Base-by-base conservation (phyloP, 805 yeast species). In the Candida nitratophila region DNA sequence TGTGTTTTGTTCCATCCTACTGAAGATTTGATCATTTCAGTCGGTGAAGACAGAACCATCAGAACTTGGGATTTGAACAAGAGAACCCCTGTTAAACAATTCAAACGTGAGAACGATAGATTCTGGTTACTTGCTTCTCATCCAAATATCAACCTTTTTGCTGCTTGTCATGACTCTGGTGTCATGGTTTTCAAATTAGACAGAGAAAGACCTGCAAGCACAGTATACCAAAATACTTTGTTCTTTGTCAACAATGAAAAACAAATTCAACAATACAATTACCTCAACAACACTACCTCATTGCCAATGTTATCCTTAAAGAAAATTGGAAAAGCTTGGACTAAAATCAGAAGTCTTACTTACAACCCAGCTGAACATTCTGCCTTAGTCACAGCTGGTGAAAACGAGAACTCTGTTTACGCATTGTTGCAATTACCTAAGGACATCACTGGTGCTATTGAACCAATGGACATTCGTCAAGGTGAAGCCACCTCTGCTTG, bases 161-260 rank as follows among this genome's bases (percentile, higher is more conserved):
- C 96, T 44, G 84, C 96, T 27, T 91, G 96, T 56, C 98, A 91
- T 66, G 99, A 95, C 65, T 76, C 89, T 15, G 99, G 99, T 63
- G 95, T 89, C 27, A 90, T 90, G 95, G 96, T 93, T 41, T 95
- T 93, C 77, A 93, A 93, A 69, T 75, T 93, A 48, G 96, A 88
- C 64, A 85, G 98, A 63, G 99, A 93, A 72, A 82, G 99, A 64
- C 98, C 99, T 14, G 95, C 96, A n/a, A 77, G 78, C 55, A 65
- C 86, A 5, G 57, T 79, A 30, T 76, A 73, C 66, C 93, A 86
- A 60, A 86, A 86, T 65, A 80, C 76, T 55, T 65, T 93, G 54
- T 77, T 76, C 49, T 91, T 76, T 59, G 79, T 89, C 55, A 88
- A 87, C 65, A 75, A 78, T 48, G 96, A 88, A 60, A 87, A 84